phyloP scores from a whole-genome alignment of 352 stramenopile genomes.

The Globisporangium acanthophoron region DNA sequence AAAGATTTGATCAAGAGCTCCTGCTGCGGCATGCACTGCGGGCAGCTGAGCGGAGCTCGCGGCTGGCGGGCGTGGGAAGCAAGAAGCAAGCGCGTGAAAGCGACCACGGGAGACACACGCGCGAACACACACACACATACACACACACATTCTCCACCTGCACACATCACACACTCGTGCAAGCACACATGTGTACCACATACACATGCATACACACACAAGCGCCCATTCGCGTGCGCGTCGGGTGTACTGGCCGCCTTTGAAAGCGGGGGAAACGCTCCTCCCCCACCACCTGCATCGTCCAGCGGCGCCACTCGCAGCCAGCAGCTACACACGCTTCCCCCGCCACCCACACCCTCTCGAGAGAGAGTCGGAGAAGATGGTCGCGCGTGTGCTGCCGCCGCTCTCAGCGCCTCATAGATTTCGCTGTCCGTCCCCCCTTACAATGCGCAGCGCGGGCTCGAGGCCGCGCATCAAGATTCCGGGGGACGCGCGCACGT shows the following conservation, averaged over 20 bases:
- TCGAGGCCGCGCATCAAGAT: conserved; percentile 79
- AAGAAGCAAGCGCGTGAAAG: conserved; percentile 12
- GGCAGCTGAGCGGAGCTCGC: conserved; percentile 6
- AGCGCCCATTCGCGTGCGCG: background rate
- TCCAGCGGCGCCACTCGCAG: conserved; percentile 9
- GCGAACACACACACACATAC: conserved; percentile 18
- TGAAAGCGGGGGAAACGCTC: conserved; percentile 55
- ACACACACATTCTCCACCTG: conserved; percentile 7
- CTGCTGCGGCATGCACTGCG: conserved; percentile 21
- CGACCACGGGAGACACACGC: conserved; percentile 20
- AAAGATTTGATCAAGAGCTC: conserved; percentile 51
- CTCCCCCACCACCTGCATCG: conserved; percentile 51
- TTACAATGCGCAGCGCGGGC: conserved; percentile 83
- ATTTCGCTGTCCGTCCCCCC: conserved; percentile 44
- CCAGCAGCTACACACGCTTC: background rate
- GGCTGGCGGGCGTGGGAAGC: conserved; percentile 12
- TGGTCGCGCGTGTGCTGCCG: conserved; percentile 3
- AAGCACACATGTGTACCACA: background rate
- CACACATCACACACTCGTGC: background rate
- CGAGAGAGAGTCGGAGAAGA: background rate
- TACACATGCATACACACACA: background rate
- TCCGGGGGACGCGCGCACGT: conserved; percentile 44
- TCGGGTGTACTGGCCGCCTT: conserved; percentile 61
- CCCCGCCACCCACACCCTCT: background rate
- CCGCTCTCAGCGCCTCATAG: background rate